Conservation (phyloP, 176 grass and related monocot genomes). For the Cymbopogon citratus region DNA sequence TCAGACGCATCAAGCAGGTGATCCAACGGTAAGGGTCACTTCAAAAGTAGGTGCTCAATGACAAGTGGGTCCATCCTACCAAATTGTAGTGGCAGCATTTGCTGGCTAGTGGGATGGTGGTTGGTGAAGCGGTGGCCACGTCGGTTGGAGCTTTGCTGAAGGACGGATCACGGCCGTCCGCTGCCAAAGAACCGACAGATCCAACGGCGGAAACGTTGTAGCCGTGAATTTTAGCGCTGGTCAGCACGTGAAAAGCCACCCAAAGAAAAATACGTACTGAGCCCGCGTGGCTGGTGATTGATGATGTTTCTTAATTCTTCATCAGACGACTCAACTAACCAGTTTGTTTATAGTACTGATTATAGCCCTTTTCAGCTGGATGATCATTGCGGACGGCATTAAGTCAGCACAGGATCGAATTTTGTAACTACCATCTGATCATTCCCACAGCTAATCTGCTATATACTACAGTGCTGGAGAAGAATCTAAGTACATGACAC, state of each 20-base stretch:
- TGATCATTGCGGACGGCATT: neutral
- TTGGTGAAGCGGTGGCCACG: neutral
- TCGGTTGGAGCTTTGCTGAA: neutral
- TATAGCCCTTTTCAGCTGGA: neutral
- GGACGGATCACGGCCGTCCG: neutral
- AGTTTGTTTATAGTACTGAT: neutral
- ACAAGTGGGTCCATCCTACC: neutral
- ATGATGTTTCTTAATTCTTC: neutral
- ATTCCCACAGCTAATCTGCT: neutral
- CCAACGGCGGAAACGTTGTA: neutral
- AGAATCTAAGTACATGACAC: conserved; percentile 22
- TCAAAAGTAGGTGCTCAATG: neutral
- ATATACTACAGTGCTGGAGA: neutral
- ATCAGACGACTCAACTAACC: neutral
- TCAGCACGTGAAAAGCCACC: neutral
- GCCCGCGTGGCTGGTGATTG: neutral
- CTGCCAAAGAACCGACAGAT: neutral
- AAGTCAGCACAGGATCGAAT: neutral
- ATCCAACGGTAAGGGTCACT: neutral
- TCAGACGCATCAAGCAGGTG: neutral
- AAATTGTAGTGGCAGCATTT: neutral
- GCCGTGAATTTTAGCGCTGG: neutral
- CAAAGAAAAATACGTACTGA: neutral
- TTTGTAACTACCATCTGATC: neutral
- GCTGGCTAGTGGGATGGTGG: neutral